These are phyloP conservation scores for Rosa lucieae DNA, from an alignment of 306 rosid genomes.

Conservation along the genomic window DNA sequence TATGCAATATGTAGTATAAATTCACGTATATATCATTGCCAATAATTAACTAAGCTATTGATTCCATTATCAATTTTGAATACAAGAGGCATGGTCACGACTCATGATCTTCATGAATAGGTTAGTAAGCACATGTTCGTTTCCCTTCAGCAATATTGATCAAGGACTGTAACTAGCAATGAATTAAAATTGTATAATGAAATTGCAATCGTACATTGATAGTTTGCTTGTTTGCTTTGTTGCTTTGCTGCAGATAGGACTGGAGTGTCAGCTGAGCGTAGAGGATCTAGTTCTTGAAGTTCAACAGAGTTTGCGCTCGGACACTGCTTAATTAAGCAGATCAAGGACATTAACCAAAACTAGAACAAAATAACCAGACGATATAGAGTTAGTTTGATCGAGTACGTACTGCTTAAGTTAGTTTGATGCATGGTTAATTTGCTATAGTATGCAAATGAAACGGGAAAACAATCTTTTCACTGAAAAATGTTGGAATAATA, in stretches of 20 bases:
- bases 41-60: background rate
- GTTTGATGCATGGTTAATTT: background rate
- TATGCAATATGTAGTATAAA: background rate
- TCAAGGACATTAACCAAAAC: background rate
- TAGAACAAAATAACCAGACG: background rate
- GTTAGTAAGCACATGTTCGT: background rate
- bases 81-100: background rate
- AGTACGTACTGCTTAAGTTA: background rate
- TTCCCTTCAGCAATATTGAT: background rate
- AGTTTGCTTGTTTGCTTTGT: background rate
- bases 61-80: background rate
- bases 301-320: constrained; percentile 68
- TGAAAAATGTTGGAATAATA: background rate
- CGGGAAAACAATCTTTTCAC: background rate
- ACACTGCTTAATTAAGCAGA: constrained; percentile 18
- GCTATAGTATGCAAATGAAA: background rate
- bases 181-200: background rate
- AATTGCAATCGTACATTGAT: background rate
- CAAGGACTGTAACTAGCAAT: background rate
- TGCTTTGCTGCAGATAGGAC: constrained; percentile 60
- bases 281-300: constrained; percentile 88
- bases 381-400: background rate
- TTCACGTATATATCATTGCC: background rate
- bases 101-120: background rate
- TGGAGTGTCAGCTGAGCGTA: constrained; percentile 82